A percentile compares a stretch with the other conserved stretches of the same genome.
These are phyloP conservation scores for Penicillium samsonianum DNA, from an alignment of 495 filamentous ascomycete genomes.

Conservation along the genomic window DNA sequence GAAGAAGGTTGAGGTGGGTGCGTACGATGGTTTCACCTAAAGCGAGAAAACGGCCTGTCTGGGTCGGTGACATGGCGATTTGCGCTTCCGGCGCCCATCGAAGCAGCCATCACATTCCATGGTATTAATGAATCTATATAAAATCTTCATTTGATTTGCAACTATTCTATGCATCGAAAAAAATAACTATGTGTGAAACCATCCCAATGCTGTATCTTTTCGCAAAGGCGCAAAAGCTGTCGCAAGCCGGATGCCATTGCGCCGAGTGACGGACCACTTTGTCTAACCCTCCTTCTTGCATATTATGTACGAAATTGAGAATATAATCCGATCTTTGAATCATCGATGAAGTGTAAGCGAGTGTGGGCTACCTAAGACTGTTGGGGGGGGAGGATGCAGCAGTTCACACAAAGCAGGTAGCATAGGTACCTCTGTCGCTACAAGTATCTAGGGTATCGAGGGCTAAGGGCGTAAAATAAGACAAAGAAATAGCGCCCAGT, in stretches of 20 bases:
- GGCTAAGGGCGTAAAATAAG: constrained; percentile 4
- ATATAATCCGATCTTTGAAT: constrained; percentile 3
- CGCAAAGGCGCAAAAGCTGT: constrained; percentile 33
- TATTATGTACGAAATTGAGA: constrained; percentile 2
- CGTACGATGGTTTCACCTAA: constrained; percentile 49
- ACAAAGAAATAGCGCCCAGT: constrained; percentile 18
- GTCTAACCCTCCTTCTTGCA: constrained; percentile 13
- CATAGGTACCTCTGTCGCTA: constrained; percentile 7
- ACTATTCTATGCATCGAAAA: constrained; percentile 4
- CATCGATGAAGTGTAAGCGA: not conserved
- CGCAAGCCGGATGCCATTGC: constrained; percentile 33
- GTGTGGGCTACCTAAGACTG: not conserved
- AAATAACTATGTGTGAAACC: constrained; percentile 2
- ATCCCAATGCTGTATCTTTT: constrained; percentile 14
- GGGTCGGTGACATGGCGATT: constrained; percentile 44
- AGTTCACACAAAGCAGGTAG: constrained; percentile 20
- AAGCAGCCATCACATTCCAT: constrained; percentile 28
- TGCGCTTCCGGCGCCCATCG: constrained; percentile 34
- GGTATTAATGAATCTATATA: not conserved
- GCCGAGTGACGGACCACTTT: constrained; percentile 26
- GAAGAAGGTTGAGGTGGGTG: constrained; percentile 36
- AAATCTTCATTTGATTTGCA: not conserved
- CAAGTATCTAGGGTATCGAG: not conserved
- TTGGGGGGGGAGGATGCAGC: not conserved
- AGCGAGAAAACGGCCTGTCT: constrained; percentile 44